Conservation (phyloP, 2,329 filamentous ascomycete species). For the Madurella mycetomatis region DNA sequence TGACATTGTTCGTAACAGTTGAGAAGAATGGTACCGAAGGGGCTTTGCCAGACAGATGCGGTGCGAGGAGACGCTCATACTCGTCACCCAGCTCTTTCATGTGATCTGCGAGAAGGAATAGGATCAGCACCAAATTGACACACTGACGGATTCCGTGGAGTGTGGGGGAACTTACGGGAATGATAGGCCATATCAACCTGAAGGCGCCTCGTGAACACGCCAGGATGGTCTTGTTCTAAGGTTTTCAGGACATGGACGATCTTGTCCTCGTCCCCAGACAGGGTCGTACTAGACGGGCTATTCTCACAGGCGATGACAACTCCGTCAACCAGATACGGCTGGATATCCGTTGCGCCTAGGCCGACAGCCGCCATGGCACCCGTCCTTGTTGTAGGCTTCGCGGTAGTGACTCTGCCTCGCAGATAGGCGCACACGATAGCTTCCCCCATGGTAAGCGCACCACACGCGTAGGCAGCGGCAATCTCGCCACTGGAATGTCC, state of each 20-base stretch:
- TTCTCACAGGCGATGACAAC: constrained; percentile 30
- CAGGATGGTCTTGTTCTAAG: constrained; percentile 17
- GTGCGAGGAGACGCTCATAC: no score
- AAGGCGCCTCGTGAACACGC: background rate
- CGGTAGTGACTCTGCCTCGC: constrained; percentile 32
- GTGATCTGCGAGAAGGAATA: no score
- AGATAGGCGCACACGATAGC: constrained; percentile 39
- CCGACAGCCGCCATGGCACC: constrained; percentile 18
- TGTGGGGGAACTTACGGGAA: background rate
- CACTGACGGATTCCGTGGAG: no score
- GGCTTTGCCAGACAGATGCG: no score
- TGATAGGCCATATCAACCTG: constrained; percentile 35
- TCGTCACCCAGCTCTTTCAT: no score
- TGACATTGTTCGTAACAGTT: no score
- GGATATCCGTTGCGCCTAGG: background rate
- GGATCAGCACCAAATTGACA: no score
- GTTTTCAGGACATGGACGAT: constrained; percentile 26
- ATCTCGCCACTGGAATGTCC: constrained; percentile 45
- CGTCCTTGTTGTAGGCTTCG: background rate
- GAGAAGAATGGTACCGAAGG: no score
- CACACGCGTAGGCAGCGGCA: constrained; percentile 40
- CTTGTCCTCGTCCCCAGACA: constrained; percentile 29
- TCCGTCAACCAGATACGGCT: background rate
- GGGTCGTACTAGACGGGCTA: constrained; percentile 29
- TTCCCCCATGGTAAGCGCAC: constrained; percentile 31